Base-by-base conservation (phyloP, 1,284 basidiomycete genomes). In the Trichosporon sp. region DNA sequence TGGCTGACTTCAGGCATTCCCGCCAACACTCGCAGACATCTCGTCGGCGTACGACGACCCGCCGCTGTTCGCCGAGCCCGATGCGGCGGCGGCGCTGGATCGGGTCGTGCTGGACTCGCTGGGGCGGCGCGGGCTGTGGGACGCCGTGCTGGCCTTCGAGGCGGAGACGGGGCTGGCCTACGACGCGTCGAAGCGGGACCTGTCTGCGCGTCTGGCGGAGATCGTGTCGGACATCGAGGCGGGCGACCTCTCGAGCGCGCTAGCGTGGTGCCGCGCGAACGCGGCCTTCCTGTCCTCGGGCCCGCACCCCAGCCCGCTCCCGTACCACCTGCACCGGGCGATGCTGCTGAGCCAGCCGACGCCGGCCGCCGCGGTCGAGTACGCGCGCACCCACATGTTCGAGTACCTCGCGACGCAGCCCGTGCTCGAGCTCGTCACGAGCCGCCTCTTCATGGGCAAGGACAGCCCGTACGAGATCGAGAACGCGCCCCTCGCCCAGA, bases 281-380 rank as follows among this genome's bases (percentile, higher is more conserved):
- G 86, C 87, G 44, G 68, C 76, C 1, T 93, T 92, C 79, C 86
- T 95, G 6, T 84, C 85, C 38, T 83, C 86, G 1, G 88, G 91
- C 13, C 87, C 87, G 0, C 80, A 83, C 62, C 77, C 81, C 3
- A 95, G 92, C 0, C 87, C 91, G 0, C 86, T 97, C 9, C 91
- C 93, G 73, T 97, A 95, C 80, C 85, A 90, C 78, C 87, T 96
- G 21, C 93, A 96, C 77, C 91, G 92, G 29, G 92, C 92, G 13
- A 89, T 92, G 76, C 95, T 92, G 80, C 87, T 95, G 65, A 29
- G 65, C 9, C 86, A 92, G 86, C 60, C 58, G 25, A 65, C 73
- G 23, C 67, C 76, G 0, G 21, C 68, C 3, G 73, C 77, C 12
- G 93, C 93, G 0, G 85, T 96, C 56, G 81, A 84, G 1, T 98